Conservation (phyloP, 768 basidiomycete species). For the Phallus indusiatus region DNA sequence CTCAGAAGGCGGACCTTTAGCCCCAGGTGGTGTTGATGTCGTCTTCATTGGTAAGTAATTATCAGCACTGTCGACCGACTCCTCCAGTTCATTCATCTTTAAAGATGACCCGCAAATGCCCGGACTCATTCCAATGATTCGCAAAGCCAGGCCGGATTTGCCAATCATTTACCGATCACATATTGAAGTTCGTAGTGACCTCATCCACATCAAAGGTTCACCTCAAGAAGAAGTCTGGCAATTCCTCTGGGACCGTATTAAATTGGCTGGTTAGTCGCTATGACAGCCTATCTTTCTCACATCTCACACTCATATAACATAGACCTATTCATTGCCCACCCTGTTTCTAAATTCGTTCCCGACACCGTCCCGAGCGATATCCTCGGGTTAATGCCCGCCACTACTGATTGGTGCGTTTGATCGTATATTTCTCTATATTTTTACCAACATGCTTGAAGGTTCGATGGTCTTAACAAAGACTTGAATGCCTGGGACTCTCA, state of each 20-base stretch:
- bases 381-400: conserved; percentile 66
- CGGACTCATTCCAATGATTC: conserved; percentile 88
- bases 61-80: conserved; percentile 2
- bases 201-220: conserved; percentile 71
- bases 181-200: conserved; percentile 84
- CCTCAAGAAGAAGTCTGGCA: conserved; percentile 91
- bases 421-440: conserved; percentile 21
- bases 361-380: conserved; percentile 68
- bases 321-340: conserved; percentile 44
- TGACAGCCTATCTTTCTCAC: conserved; percentile 33
- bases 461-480: conserved; percentile 93
- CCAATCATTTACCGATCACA: conserved; percentile 93
- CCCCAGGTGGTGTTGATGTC: conserved; percentile 74
- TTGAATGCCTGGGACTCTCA: conserved; percentile 73
- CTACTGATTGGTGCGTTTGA: conserved; percentile 67
- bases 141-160: conserved; percentile 69
- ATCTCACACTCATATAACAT: not conserved
- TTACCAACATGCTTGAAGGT: conserved; percentile 31
- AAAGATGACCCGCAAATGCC: conserved; percentile 90
- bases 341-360: conserved; percentile 91
- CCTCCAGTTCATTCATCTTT: conserved; percentile 1
- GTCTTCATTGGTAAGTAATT: conserved; percentile 67
- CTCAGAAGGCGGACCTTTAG: conserved; percentile 74
- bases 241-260: conserved; percentile 89
- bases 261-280: conserved; percentile 84